These are phyloP conservation scores for Rubroshorea leprosula DNA, from an alignment of 345 rosid species.

Conservation along the genomic window DNA sequence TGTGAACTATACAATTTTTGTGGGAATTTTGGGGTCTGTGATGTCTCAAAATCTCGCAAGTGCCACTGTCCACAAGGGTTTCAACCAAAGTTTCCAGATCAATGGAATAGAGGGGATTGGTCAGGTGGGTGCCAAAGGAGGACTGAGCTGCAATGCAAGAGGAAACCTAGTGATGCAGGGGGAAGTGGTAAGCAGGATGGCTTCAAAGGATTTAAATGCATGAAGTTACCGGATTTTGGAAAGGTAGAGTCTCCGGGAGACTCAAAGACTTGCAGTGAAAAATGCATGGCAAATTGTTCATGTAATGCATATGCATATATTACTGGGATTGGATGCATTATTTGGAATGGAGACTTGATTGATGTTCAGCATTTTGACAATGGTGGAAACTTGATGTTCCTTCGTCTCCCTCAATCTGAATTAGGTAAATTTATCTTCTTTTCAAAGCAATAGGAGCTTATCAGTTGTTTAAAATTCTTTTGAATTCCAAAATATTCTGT, in stretches of 20 bases:
- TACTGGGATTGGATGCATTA: slow-evolving; percentile 46
- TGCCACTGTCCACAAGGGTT: slow-evolving; percentile 64
- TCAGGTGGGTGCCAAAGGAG: slow-evolving; percentile 49
- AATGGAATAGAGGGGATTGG: slow-evolving; percentile 40
- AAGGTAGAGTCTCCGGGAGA: slow-evolving; percentile 17
- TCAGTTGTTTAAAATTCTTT: too few relatives aligned
- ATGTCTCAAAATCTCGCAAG: slow-evolving; percentile 14
- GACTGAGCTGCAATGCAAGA: slow-evolving; percentile 35
- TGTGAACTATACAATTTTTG: slow-evolving; percentile 72
- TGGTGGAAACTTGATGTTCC: slow-evolving; percentile 27
- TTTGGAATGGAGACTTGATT: slow-evolving; percentile 49
- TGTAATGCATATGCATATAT: slow-evolving; percentile 49
- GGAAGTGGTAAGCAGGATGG: slow-evolving; percentile 37
- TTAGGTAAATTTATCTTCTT: slow-evolving; percentile 26
- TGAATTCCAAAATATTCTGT: neutral
- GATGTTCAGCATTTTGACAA: slow-evolving; percentile 39
- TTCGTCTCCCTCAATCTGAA: slow-evolving; percentile 62
- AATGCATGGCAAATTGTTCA: slow-evolving; percentile 51
- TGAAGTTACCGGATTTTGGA: slow-evolving; percentile 48
- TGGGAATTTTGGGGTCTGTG: slow-evolving; percentile 62
- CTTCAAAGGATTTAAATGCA: slow-evolving; percentile 24
- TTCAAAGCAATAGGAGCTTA: too few relatives aligned
- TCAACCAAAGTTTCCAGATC: slow-evolving; percentile 21
- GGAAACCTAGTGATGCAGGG: slow-evolving; percentile 21
- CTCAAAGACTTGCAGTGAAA: slow-evolving; percentile 28